Conservation (phyloP, 2,329 filamentous ascomycete species). For the Talaromyces islandicus region DNA sequence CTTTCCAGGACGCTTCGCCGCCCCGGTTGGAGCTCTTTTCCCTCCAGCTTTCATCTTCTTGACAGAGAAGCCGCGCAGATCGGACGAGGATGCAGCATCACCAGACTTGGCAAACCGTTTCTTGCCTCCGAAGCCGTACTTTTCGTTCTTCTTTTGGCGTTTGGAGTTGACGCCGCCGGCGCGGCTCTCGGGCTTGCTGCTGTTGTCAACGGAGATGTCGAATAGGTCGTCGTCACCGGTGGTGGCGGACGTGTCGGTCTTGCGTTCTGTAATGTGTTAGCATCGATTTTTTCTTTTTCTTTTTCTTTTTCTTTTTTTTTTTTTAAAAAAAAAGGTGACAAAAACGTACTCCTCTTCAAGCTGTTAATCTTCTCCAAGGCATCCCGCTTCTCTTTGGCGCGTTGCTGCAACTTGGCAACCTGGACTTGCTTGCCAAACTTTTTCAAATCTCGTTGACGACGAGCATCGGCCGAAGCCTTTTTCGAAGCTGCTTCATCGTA, state of each 20-base stretch:
- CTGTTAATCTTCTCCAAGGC: constrained; percentile 93
- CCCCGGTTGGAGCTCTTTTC: constrained; percentile 17
- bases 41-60: constrained; percentile 72
- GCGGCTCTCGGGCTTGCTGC: constrained; percentile 49
- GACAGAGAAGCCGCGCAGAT: constrained; percentile 71
- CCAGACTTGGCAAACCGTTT: constrained; percentile 88
- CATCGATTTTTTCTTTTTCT: neutral
- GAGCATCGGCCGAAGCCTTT: constrained; percentile 86
- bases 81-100: constrained; percentile 74
- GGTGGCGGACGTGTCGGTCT: constrained; percentile 57
- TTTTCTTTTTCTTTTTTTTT: no score
- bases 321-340: neutral
- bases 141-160: constrained; percentile 88
- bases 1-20: constrained; percentile 46
- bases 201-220: constrained; percentile 76
- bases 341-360: constrained; percentile 82
- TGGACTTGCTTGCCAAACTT: constrained; percentile 99
- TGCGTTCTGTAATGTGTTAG: constrained; percentile 61
- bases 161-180: constrained; percentile 51
- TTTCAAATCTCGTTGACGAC: constrained; percentile 89
- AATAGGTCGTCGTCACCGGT: constrained; percentile 79
- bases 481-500: constrained; percentile 86
- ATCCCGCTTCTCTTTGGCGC: constrained; percentile 84
- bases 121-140: constrained; percentile 94
- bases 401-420: constrained; percentile 90